phyloP scores from a whole-genome alignment of 495 filamentous ascomycete genomes.

The Neurospora africana region DNA sequence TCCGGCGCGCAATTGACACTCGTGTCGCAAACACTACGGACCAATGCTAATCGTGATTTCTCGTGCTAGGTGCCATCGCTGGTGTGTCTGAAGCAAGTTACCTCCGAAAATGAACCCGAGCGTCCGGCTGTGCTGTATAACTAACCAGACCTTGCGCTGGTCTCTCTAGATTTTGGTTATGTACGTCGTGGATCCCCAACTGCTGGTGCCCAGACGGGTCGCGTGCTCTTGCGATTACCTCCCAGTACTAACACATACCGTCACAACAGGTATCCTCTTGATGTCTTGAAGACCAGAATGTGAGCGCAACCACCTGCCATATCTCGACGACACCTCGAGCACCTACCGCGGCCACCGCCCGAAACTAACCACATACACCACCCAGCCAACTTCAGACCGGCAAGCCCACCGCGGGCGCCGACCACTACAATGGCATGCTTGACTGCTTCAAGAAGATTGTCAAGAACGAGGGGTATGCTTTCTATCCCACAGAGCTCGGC shows the following conservation, averaged over 20 bases:
- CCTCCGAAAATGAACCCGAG: neutral
- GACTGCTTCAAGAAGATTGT: conserved; percentile 97
- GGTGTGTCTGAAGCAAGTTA: conserved; percentile 20
- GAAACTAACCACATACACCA: conserved; percentile 16
- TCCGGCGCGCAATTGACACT: neutral
- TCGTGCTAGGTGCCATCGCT: conserved; percentile 16
- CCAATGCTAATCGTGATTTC: conserved; percentile 12
- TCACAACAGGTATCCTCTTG: conserved; percentile 77
- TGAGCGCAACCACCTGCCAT: conserved; percentile 34
- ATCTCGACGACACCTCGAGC: neutral
- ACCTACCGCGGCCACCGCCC: neutral
- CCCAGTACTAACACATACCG: conserved; percentile 8
- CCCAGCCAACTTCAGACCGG: conserved; percentile 78
- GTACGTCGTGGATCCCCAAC: conserved; percentile 34
- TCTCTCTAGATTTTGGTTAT: conserved; percentile 67
- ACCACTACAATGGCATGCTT: conserved; percentile 89
- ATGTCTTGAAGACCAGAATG: conserved; percentile 97
- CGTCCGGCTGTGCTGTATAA: neutral
- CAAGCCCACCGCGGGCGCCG: conserved; percentile 49
- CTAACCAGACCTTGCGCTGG: neutral
- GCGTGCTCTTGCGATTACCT: conserved; percentile 5
- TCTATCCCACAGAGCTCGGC: neutral
- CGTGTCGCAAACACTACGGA: neutral
- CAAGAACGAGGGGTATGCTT: conserved; percentile 74
- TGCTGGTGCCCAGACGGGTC: conserved; percentile 1